Percentiles rank a stretch among this genome's conserved stretches.
Evolutionary conservation across 768 basidiomycete species (phyloP).

Genomic region (Sistotremastrum suecicum): DNA sequence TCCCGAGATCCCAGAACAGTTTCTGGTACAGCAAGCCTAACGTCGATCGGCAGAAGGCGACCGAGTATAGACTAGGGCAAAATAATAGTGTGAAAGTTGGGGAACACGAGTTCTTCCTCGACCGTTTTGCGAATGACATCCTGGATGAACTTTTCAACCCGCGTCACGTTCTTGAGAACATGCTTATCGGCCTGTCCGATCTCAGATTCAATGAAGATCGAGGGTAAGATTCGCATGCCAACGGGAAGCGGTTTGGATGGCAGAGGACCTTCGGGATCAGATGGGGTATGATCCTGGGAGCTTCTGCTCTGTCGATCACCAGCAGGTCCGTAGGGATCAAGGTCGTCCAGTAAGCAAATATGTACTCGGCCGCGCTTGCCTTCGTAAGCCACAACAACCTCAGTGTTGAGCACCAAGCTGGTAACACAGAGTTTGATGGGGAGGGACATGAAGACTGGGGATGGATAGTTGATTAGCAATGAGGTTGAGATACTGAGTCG

Average conservation of each 20-base stretch:
- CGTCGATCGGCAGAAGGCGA: neutral
- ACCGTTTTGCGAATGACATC: constrained; percentile 91
- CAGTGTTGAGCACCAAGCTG: constrained; percentile 73
- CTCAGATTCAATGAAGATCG: constrained; percentile 89
- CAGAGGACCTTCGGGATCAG: constrained; percentile 40
- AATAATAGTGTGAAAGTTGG: constrained; percentile 73
- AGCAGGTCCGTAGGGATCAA: constrained; percentile 73
- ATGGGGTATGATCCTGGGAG: constrained; percentile 34
- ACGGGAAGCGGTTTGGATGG: constrained; percentile 58
- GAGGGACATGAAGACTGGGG: constrained; percentile 90
- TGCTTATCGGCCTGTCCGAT: constrained; percentile 94
- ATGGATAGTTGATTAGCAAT: constrained; percentile 93
- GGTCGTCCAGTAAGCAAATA: constrained; percentile 76
- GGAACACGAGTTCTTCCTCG: constrained; percentile 92
- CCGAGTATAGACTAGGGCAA: neutral
- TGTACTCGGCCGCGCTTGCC: constrained; percentile 72
- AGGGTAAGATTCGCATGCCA: constrained; percentile 72
- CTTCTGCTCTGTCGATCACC: constrained; percentile 17
- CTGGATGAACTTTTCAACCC: constrained; percentile 90
- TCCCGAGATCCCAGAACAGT: constrained; percentile 57
- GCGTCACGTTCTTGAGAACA: constrained; percentile 87
- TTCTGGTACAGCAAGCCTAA: constrained; percentile 29
- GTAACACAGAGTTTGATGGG: constrained; percentile 91
- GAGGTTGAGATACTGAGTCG: constrained; percentile 84
- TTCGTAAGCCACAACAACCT: constrained; percentile 85